Percentiles rank a stretch among this genome's conserved stretches.
phyloP scores from a whole-genome alignment of 208 protist genomes.

The Tritrichomonas musculus region DNA sequence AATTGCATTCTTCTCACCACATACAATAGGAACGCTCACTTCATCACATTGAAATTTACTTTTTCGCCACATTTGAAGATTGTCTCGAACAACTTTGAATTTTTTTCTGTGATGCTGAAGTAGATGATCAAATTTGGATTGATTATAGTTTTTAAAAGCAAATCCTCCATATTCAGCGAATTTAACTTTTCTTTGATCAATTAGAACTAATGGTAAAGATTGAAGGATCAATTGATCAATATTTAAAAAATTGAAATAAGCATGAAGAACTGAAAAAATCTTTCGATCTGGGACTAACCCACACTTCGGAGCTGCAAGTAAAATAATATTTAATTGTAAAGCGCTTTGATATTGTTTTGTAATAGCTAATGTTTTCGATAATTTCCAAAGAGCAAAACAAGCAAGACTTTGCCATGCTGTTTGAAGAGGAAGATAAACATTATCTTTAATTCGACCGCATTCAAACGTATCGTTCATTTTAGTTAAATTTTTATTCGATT shows the following conservation, averaged over 20 bases:
- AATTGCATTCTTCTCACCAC: not conserved
- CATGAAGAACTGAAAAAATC: not conserved
- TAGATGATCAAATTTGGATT: not conserved
- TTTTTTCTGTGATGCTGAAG: not conserved
- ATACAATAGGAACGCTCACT: not conserved
- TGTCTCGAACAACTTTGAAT: not conserved
- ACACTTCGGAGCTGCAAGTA: not conserved
- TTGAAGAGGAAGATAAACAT: not conserved
- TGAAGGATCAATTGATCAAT: not conserved
- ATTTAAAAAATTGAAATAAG: not conserved
- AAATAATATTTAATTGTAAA: not conserved
- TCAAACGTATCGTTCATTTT: no score
- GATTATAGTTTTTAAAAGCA: not conserved
- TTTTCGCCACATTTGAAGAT: not conserved
- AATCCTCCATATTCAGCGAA: not conserved
- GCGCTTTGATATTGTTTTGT: not conserved
- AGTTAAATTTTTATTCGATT: no score
- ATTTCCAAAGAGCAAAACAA: not conserved
- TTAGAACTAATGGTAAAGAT: not conserved
- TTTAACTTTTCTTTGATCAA: not conserved
- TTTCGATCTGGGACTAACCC: not conserved
- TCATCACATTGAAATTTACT: not conserved
- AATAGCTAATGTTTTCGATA: not conserved
- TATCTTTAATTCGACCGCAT: not conserved
- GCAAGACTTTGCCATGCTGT: not conserved